Conservation (phyloP, 176 grass and related monocot species). For the Eleusine indica region DNA sequence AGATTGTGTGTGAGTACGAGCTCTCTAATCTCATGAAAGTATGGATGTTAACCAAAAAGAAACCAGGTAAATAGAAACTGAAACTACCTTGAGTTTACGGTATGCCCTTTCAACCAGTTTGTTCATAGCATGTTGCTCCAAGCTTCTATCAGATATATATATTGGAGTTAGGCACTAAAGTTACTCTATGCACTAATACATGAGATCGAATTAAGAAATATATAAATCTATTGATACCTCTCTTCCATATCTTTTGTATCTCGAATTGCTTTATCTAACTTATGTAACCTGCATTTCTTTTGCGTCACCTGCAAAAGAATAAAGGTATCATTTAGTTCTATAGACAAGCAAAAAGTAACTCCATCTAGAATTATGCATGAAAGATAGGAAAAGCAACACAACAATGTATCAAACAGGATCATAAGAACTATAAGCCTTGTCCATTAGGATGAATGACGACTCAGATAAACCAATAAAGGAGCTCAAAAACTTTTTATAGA, state of each 20-base stretch:
- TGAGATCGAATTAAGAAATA: slow-evolving; percentile 23
- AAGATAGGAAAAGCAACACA: not conserved
- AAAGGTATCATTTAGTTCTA: slow-evolving; percentile 19
- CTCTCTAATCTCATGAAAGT: not conserved
- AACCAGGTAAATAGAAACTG: not conserved
- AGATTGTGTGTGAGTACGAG: not conserved
- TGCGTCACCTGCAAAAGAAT: slow-evolving; percentile 54
- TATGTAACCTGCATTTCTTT: slow-evolving; percentile 70
- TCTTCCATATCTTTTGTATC: slow-evolving; percentile 70
- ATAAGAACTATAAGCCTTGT: not conserved
- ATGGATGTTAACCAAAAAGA: not conserved
- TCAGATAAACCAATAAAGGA: not conserved
- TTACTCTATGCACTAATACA: slow-evolving; percentile 17
- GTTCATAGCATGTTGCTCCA: slow-evolving; percentile 76
- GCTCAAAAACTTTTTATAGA: not conserved
- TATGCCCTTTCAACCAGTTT: slow-evolving; percentile 77
- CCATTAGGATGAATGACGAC: slow-evolving; percentile 8
- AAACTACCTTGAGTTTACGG: slow-evolving; percentile 65
- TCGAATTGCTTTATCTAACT: slow-evolving; percentile 67
- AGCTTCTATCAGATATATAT: slow-evolving; percentile 52
- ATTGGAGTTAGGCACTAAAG: slow-evolving; percentile 41
- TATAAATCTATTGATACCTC: slow-evolving; percentile 52
- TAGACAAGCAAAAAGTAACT: slow-evolving; percentile 4
- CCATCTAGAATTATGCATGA: not conserved
- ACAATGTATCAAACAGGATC: not conserved